Evolutionary conservation across 805 yeast genomes (phyloP).

Genomic region (Monosporozyma solicola): DNA sequence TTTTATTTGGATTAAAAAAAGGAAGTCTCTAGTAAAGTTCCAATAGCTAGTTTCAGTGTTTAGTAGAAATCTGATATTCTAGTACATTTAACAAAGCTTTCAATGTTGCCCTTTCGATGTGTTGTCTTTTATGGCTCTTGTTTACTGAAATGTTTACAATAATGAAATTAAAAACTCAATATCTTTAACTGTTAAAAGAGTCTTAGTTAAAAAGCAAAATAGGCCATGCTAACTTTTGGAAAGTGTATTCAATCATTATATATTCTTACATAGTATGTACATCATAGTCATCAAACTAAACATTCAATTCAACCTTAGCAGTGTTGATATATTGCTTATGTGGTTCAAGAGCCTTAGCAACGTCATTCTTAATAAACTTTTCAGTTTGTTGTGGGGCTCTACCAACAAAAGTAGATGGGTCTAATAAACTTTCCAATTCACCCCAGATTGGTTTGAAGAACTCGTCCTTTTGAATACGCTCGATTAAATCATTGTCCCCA

Average conservation of each 20-base stretch:
- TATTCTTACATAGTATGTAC: background rate
- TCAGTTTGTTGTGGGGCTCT: constrained; percentile 98
- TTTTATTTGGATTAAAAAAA: background rate
- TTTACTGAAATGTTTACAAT: background rate
- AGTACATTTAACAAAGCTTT: too few species aligned
- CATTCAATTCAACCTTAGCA: constrained; percentile 71
- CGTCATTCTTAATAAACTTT: constrained; percentile 80
- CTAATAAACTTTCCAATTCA: constrained; percentile 71
- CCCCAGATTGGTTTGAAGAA: constrained; percentile 86
- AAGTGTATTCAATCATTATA: background rate
- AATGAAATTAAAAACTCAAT: background rate
- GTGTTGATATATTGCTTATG: constrained; percentile 49
- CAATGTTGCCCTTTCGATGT: background rate
- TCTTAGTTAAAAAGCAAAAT: background rate
- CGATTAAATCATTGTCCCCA: constrained; percentile 94
- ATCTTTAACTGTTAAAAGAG: background rate
- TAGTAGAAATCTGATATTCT: too few species aligned
- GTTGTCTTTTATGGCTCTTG: background rate
- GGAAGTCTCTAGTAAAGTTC: background rate
- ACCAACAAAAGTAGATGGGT: constrained; percentile 92
- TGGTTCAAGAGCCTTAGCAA: constrained; percentile 70
- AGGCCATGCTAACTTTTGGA: background rate
- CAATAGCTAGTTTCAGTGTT: background rate
- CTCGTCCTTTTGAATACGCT: constrained; percentile 65
- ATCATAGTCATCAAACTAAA: constrained; percentile 32